Evolutionary conservation across 257 asterid genomes (phyloP).

Genomic region (Gentiana dahurica): DNA sequence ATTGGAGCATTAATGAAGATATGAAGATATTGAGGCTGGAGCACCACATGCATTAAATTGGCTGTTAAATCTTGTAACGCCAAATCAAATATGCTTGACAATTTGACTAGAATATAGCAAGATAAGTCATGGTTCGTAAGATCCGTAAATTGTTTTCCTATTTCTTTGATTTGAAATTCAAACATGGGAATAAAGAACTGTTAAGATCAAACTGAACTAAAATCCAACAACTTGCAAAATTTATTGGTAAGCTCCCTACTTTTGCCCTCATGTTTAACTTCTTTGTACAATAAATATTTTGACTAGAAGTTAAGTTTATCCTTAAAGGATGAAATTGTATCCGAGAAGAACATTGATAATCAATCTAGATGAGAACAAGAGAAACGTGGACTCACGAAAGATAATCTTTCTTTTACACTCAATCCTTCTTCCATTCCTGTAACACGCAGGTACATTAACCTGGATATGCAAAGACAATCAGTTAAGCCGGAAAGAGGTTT

Average conservation of each 20-base stretch:
- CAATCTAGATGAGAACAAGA: neutral
- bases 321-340: neutral
- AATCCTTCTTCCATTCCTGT: constrained; percentile 93
- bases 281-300: too few species aligned
- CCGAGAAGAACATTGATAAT: constrained; percentile 1
- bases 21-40: neutral
- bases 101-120: neutral
- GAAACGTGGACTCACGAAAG: constrained; percentile 52
- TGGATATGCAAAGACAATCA: constrained; percentile 16
- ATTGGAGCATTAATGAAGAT: neutral
- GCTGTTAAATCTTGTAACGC: neutral
- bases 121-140: neutral
- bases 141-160: neutral
- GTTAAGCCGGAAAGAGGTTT: neutral
- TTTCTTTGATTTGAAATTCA: neutral
- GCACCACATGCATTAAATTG: neutral
- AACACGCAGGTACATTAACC: constrained; percentile 78
- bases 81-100: too few species aligned
- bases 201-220: neutral
- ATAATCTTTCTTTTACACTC: constrained; percentile 68
- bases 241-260: neutral
- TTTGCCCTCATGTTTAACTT: too few species aligned
- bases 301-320: neutral
- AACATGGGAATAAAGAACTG: neutral
- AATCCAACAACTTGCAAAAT: neutral